phyloP scores from a whole-genome alignment of 2,329 filamentous ascomycete species.

The Macrophomina phaseolina region DNA sequence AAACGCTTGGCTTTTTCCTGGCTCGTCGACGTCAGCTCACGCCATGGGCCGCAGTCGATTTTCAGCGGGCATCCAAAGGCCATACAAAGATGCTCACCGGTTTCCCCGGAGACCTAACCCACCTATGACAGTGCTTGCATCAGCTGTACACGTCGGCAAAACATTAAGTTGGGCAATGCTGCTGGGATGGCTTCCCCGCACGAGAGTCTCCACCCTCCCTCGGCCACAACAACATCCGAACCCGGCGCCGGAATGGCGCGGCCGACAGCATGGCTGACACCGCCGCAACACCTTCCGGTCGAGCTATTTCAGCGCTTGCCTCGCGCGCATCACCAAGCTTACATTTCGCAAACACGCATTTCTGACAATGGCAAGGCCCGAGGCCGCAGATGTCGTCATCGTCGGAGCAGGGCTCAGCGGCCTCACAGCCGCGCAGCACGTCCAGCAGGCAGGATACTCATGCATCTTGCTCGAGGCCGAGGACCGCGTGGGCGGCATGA shows the following conservation, averaged over 20 bases:
- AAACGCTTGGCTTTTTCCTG: too few relatives aligned
- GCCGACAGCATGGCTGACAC: not conserved
- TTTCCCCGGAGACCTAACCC: too few relatives aligned
- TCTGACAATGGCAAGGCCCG: not conserved
- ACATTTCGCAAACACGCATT: too few relatives aligned
- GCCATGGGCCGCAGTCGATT: too few relatives aligned
- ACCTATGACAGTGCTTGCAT: too few relatives aligned
- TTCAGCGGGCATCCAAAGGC: too few relatives aligned
- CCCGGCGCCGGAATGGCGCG: not conserved
- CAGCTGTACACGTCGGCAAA: too few relatives aligned
- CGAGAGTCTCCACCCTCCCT: constrained; percentile 1
- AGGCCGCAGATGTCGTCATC: constrained; percentile 38
- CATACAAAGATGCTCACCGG: too few relatives aligned
- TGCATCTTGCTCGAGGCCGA: constrained; percentile 56
- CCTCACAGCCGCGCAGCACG: constrained; percentile 38
- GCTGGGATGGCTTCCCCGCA: not conserved
- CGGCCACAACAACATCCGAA: not conserved
- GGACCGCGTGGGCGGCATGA: constrained; percentile 60
- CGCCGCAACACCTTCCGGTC: too few relatives aligned
- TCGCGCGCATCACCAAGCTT: not conserved
- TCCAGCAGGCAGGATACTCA: constrained; percentile 47
- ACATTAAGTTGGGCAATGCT: too few relatives aligned
- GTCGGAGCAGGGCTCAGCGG: constrained; percentile 53
- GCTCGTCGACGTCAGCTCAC: too few relatives aligned
- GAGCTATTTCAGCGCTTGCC: not conserved